Percentiles rank a stretch among this genome's conserved stretches.
Evolutionary conservation across 2,329 filamentous ascomycete species (phyloP).

Genomic region (Trichothecium roseum): DNA sequence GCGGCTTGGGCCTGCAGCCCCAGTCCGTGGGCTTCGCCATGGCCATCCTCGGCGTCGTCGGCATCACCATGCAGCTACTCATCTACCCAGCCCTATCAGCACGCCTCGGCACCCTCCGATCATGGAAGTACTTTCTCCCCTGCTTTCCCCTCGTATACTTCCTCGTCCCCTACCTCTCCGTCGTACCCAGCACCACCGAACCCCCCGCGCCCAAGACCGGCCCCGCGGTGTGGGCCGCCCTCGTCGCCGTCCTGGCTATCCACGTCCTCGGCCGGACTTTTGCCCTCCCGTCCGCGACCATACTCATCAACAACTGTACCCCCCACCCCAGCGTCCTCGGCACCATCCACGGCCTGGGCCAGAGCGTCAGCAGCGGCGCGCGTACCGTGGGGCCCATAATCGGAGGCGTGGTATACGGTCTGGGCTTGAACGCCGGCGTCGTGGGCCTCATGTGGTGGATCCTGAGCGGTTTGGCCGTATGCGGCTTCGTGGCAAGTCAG

Average conservation of each 20-base stretch:
- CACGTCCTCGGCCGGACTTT: conserved; percentile 62
- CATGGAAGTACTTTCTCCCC: conserved; percentile 58
- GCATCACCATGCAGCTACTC: conserved; percentile 52
- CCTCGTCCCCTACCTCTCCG: conserved; percentile 58
- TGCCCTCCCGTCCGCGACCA: conserved; percentile 33
- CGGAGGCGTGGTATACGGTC: conserved; percentile 50
- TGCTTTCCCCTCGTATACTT: conserved; percentile 63
- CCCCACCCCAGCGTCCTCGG: conserved; percentile 37
- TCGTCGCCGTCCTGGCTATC: conserved; percentile 49
- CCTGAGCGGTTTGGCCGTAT: conserved; percentile 36
- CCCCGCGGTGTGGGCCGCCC: conserved; percentile 50
- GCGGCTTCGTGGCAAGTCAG: conserved; percentile 39
- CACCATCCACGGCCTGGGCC: conserved; percentile 39
- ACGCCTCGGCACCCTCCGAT: conserved; percentile 55
- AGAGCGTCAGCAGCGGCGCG: conserved; percentile 47
- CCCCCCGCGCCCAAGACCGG: conserved; percentile 44
- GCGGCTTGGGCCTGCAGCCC: conserved; percentile 65
- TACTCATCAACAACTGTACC: conserved; percentile 37
- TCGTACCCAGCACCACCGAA: conserved; percentile 47
- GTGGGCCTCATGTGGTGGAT: conserved; percentile 52
- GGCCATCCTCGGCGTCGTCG: conserved; percentile 64
- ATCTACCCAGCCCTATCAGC: conserved; percentile 60
- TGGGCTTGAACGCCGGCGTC: conserved; percentile 43
- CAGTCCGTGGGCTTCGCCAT: conserved; percentile 67
- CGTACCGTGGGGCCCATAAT: conserved; percentile 50